Evolutionary conservation across 495 filamentous ascomycete genomes (phyloP).

Genomic region (Penicillium riverlandense): DNA sequence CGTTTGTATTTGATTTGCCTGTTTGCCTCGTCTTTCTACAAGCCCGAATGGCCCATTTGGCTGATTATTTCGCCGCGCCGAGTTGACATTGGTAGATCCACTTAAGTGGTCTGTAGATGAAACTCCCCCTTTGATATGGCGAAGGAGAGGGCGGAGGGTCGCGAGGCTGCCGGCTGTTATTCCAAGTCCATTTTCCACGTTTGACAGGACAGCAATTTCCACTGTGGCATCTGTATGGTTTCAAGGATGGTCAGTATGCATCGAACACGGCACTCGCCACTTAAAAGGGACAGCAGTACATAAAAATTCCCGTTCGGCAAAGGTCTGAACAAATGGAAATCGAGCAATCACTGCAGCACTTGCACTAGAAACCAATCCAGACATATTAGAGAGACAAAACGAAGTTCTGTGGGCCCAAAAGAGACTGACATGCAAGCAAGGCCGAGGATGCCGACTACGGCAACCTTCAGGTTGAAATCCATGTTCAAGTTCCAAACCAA

Average conservation of each 20-base stretch:
- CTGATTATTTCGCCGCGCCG: too few species aligned
- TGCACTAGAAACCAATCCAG: slow-evolving; percentile 17
- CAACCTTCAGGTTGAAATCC: slow-evolving; percentile 28
- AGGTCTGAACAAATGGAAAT: slow-evolving; percentile 34
- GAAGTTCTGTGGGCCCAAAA: background rate
- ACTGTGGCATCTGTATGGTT: slow-evolving; percentile 25
- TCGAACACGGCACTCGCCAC: background rate
- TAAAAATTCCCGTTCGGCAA: slow-evolving; percentile 28
- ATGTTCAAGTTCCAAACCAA: slow-evolving; percentile 30
- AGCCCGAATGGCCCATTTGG: too few species aligned
- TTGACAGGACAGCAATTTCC: slow-evolving; percentile 39
- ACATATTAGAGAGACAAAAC: background rate
- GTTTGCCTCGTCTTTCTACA: too few species aligned
- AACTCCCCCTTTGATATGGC: background rate
- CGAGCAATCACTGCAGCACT: slow-evolving; percentile 34
- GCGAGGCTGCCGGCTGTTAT: slow-evolving; percentile 42
- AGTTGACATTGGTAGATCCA: too few species aligned
- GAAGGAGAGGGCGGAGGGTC: slow-evolving; percentile 40
- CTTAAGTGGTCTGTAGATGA: too few species aligned
- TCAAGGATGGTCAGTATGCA: background rate
- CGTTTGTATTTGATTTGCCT: too few species aligned
- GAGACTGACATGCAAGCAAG: slow-evolving; percentile 38
- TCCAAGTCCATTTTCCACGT: slow-evolving; percentile 35
- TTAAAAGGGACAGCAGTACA: slow-evolving; percentile 14
- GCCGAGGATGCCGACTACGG: slow-evolving; percentile 31